phyloP scores from a whole-genome alignment of 2,329 filamentous ascomycete species.

The Claviceps capensis region DNA sequence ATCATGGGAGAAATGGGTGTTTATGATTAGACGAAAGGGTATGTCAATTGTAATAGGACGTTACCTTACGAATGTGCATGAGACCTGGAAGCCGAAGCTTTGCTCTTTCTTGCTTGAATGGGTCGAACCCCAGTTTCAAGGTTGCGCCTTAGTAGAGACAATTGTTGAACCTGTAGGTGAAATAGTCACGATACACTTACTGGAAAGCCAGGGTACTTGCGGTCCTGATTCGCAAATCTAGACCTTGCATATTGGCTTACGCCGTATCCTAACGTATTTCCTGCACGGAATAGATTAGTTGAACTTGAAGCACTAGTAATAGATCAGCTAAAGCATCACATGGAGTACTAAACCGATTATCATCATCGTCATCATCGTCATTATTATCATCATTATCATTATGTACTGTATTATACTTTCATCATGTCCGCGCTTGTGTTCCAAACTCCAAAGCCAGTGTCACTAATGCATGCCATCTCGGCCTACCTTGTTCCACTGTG shows the following conservation, averaged over 20 bases:
- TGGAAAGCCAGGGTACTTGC: too few relatives aligned
- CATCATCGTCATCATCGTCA: too few relatives aligned
- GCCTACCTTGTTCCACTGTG: background rate
- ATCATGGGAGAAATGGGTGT: background rate
- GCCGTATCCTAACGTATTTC: too few relatives aligned
- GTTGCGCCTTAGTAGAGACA: too few relatives aligned
- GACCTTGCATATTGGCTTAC: too few relatives aligned
- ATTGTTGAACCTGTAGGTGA: too few relatives aligned
- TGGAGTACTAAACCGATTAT: too few relatives aligned
- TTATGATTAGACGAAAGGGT: background rate
- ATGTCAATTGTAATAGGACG: background rate
- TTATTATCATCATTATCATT: background rate
- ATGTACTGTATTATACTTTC: background rate
- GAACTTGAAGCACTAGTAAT: too few relatives aligned
- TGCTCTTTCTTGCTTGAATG: background rate
- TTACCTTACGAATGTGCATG: background rate
- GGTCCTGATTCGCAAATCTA: too few relatives aligned
- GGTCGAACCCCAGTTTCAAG: background rate
- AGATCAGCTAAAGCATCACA: too few relatives aligned
- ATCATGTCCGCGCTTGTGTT: background rate
- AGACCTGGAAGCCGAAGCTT: background rate
- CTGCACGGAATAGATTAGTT: too few relatives aligned
- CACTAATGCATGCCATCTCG: background rate
- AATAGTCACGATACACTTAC: too few relatives aligned
- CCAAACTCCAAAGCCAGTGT: background rate